Base-by-base conservation (phyloP, 495 filamentous ascomycete species). In the Podospora pseudoanserina region DNA sequence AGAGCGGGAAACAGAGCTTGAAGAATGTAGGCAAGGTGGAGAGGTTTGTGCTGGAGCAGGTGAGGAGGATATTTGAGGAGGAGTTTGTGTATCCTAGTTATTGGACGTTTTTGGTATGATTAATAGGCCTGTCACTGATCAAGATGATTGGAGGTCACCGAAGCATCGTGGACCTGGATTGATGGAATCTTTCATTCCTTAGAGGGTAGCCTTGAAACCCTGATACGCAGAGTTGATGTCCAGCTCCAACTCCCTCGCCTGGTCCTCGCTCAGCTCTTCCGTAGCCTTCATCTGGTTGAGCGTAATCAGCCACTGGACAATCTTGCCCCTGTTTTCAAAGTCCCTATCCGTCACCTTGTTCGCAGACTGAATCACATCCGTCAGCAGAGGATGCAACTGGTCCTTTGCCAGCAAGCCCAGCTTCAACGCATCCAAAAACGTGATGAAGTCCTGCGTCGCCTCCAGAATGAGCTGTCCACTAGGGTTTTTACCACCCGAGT, bases 21-120 rank as follows among this genome's bases (percentile, higher is more conserved):
- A 98, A 97, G 83, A 99, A 99, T 79, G 93, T 99, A 53, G 94
- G 96, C 19, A 99, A 99, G 81, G 95, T 99, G 53, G 95, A 99
- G 81, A 89, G 92, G 69, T 99, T 99, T 76, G 92, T 99, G 60
- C 85, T 99, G 26, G 94, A 97, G 76, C 96, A 98, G 77, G 95
- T 99, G 44, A 88, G 94, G 67, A 86, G 93, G 66, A 97, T 98
- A 67, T 98, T 99, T 74, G 95, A 99, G 79, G 95, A 97, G 75
- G 95, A 99, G 78, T 91, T 99, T 76, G 94, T 99, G 26, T 99
- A 94, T 80, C 95, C 95, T 54, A 97, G 93, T 77, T 98, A 92
- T 79, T 97, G 94, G 93, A 99, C 94, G 1, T 97, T 98, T 76
- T 80, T 99, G 67, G 88, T 99, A 9, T 97, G 64, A 68, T 85